A percentile compares a stretch with the other conserved stretches of the same genome.
phyloP scores from a whole-genome alignment of 805 yeast genomes.

The Candida sakaeoensis region DNA sequence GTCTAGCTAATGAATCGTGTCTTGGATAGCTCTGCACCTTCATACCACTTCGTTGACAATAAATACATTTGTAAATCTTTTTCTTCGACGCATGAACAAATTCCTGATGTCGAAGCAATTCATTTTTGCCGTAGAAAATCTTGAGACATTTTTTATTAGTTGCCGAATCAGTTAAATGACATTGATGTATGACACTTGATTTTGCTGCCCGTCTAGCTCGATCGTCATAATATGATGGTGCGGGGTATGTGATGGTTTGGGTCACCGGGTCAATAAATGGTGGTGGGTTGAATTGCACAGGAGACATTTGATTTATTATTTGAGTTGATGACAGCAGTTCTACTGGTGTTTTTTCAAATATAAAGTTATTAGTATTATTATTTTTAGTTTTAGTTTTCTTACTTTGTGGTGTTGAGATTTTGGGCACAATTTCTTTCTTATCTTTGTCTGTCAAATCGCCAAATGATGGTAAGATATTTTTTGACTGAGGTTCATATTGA shows the following conservation, averaged over 20 bases:
- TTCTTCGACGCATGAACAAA: slow-evolving; percentile 44
- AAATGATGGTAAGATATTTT: slow-evolving; percentile 3
- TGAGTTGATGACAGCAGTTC: neutral
- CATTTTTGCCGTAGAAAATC: slow-evolving; percentile 42
- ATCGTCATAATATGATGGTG: slow-evolving; percentile 7
- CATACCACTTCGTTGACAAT: slow-evolving; percentile 31
- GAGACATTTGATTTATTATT: neutral
- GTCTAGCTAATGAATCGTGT: slow-evolving; percentile 43
- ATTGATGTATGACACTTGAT: slow-evolving; percentile 36
- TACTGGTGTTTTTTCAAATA: neutral
- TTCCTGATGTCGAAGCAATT: slow-evolving; percentile 41
- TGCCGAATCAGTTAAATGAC: slow-evolving; percentile 34
- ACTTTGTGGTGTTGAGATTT: neutral
- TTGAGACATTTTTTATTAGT: slow-evolving; percentile 31
- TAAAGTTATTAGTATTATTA: too few species aligned
- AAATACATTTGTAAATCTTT: slow-evolving; percentile 38
- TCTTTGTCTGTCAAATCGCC: slow-evolving; percentile 1
- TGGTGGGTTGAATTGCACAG: slow-evolving; percentile 7
- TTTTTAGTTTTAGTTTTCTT: too few species aligned
- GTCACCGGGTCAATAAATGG: slow-evolving; percentile 5
- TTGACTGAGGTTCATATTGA: neutral
- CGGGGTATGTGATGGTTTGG: slow-evolving; percentile 3
- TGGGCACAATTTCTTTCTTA: neutral
- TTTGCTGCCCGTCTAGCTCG: slow-evolving; percentile 5
- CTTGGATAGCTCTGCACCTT: slow-evolving; percentile 41